Percentiles rank a stretch among this genome's conserved stretches.
These are phyloP conservation scores for Aspergillus indologenus DNA, from an alignment of 495 filamentous ascomycete species.

Conservation along the genomic window DNA sequence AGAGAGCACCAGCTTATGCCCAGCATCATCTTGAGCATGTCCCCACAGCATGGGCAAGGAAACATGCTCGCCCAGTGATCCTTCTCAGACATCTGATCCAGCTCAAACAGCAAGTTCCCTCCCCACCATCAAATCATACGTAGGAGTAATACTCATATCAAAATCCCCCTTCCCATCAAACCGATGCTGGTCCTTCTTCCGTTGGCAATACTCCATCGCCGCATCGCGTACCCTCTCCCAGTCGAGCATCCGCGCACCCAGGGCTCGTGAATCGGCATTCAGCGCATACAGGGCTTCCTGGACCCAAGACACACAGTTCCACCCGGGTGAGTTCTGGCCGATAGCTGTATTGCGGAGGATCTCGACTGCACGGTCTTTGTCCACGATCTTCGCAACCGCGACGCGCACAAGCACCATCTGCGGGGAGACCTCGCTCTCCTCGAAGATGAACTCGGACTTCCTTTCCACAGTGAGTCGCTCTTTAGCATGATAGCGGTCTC, in stretches of 20 bases:
- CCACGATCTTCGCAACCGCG: conserved; percentile 41
- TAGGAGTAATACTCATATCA: conserved; percentile 28
- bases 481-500: neutral
- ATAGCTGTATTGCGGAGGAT: conserved; percentile 35
- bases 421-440: too few species aligned
- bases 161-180: conserved; percentile 31
- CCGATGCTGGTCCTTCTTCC: conserved; percentile 35
- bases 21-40: too few species aligned
- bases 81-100: too few species aligned
- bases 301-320: conserved; percentile 45
- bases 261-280: conserved; percentile 26
- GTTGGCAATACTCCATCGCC: conserved; percentile 34
- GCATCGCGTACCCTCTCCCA: conserved; percentile 32
- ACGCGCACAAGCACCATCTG: conserved; percentile 42
- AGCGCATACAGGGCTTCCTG: conserved; percentile 35
- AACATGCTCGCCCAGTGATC: too few species aligned
- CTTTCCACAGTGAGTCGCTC: neutral
- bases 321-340: conserved; percentile 27
- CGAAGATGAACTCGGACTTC: too few species aligned
- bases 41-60: too few species aligned
- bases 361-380: conserved; percentile 26
- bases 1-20: too few species aligned
- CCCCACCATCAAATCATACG: conserved; percentile 22
- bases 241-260: conserved; percentile 33
- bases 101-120: too few species aligned